phyloP scores from a whole-genome alignment of 108 stramenopile genomes.

The Cylindrotheca closterium region DNA sequence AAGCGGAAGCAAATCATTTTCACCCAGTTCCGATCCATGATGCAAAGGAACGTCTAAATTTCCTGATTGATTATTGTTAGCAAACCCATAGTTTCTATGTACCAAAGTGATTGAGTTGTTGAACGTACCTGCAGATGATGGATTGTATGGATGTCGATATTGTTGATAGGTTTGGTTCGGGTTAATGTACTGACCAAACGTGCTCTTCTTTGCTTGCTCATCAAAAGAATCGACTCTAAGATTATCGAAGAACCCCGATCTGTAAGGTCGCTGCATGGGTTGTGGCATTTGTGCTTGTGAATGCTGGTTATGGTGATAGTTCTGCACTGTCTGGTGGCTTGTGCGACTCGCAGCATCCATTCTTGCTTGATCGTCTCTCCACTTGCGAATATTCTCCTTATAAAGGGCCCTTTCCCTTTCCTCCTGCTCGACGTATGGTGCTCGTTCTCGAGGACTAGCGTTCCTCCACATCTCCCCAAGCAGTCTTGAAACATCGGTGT shows the following conservation, averaged over 20 bases:
- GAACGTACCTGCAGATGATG: not conserved
- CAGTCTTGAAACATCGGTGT: slow-evolving; percentile 59
- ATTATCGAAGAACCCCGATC: slow-evolving; percentile 4
- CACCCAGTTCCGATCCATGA: slow-evolving; percentile 2
- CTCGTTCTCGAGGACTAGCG: slow-evolving; percentile 38
- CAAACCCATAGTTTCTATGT: slow-evolving; percentile 2
- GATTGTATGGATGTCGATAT: not conserved
- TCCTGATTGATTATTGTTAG: not conserved
- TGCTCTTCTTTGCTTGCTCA: not conserved
- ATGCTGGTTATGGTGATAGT: slow-evolving; percentile 10
- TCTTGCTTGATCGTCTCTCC: slow-evolving; percentile 37
- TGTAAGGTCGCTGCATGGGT: not conserved
- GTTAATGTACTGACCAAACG: not conserved
- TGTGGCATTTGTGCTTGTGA: slow-evolving; percentile 9
- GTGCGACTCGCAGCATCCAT: slow-evolving; percentile 40
- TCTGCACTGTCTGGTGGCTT: slow-evolving; percentile 26
- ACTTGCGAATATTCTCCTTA: slow-evolving; percentile 53
- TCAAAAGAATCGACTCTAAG: slow-evolving; percentile 22
- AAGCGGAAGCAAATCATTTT: slow-evolving; percentile 1
- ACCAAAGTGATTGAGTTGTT: too few relatives aligned
- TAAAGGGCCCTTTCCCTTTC: slow-evolving; percentile 51
- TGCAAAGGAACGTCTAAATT: slow-evolving; percentile 4
- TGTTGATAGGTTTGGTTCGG: slow-evolving; percentile 13
- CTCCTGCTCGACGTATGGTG: slow-evolving; percentile 56
- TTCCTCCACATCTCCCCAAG: slow-evolving; percentile 75